These are phyloP conservation scores for Heliosperma pusillum DNA, from an alignment of 148 eudicot species.

Conservation along the genomic window DNA sequence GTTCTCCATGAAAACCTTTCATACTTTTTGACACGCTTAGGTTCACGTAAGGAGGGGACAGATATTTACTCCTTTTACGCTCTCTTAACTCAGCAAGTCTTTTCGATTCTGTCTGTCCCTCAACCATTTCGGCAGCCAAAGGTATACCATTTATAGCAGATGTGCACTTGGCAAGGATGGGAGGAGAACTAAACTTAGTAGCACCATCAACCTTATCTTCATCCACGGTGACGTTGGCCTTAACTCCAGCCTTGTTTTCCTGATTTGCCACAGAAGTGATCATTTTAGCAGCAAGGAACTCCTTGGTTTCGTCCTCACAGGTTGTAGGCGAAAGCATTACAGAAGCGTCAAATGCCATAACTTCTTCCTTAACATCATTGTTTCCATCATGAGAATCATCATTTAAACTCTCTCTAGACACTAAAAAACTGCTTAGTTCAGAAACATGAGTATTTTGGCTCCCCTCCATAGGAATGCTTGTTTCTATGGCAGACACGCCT, in stretches of 20 bases:
- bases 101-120: constrained; percentile 24
- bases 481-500: not conserved
- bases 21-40: constrained; percentile 20
- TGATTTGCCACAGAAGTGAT: constrained; percentile 16
- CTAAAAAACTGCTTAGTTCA: constrained; percentile 1
- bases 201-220: constrained; percentile 17
- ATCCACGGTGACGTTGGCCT: not conserved
- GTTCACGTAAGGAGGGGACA: constrained; percentile 58
- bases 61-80: constrained; percentile 72
- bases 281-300: constrained; percentile 12
- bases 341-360: constrained; percentile 13
- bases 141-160: constrained; percentile 14
- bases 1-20: constrained; percentile 30
- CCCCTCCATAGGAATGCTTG: not conserved
- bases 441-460: not conserved
- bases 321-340: not conserved
- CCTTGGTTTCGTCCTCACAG: constrained; percentile 8
- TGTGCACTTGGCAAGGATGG: constrained; percentile 17
- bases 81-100: constrained; percentile 46
- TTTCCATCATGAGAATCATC: constrained; percentile 1
- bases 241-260: constrained; percentile 3
- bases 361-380: constrained; percentile 12
- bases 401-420: not conserved
- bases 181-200: constrained; percentile 18
- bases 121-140: constrained; percentile 14